A percentile compares a stretch with the other conserved stretches of the same genome.
phyloP scores from a whole-genome alignment of 139 green algal genomes.

The Nannochloris sp. region DNA sequence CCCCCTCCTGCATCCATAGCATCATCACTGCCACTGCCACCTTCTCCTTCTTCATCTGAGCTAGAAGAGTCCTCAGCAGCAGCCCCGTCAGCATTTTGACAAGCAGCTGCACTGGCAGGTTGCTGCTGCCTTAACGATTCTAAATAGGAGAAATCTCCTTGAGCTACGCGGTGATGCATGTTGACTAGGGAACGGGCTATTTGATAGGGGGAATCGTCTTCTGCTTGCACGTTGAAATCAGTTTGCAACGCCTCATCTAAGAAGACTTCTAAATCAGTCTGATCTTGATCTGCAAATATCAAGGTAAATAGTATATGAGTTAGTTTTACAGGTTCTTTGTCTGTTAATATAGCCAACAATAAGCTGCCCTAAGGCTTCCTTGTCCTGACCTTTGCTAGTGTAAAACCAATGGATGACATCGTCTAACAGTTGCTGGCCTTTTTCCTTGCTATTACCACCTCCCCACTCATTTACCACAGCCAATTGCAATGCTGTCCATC shows the following conservation, averaged over 20 bases:
- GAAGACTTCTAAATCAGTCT: constrained; percentile 22
- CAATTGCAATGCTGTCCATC: constrained; percentile 83
- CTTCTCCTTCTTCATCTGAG: constrained; percentile 14
- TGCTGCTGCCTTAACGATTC: constrained; percentile 7
- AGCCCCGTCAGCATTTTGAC: not conserved
- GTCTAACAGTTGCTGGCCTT: constrained; percentile 58
- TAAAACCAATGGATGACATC: constrained; percentile 85
- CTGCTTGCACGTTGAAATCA: constrained; percentile 36
- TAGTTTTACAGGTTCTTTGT: not conserved
- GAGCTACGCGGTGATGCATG: constrained; percentile 34
- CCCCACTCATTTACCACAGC: constrained; percentile 88
- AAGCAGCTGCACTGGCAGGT: not conserved
- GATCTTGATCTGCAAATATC: constrained; percentile 29
- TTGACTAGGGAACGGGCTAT: constrained; percentile 29
- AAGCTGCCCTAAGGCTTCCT: not conserved
- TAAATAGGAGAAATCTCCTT: constrained; percentile 24
- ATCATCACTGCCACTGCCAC: not conserved
- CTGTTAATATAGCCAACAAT: not conserved
- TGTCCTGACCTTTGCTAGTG: constrained; percentile 55
- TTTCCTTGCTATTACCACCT: constrained; percentile 56
- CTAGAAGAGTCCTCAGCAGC: constrained; percentile 4
- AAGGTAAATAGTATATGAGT: too few relatives aligned
- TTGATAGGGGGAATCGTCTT: constrained; percentile 38
- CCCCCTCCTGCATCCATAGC: constrained; percentile 19
- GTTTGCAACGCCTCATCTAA: constrained; percentile 28